These are phyloP conservation scores for Xenoacremonium recifei DNA, from an alignment of 2,329 filamentous ascomycete genomes.

Conservation along the genomic window DNA sequence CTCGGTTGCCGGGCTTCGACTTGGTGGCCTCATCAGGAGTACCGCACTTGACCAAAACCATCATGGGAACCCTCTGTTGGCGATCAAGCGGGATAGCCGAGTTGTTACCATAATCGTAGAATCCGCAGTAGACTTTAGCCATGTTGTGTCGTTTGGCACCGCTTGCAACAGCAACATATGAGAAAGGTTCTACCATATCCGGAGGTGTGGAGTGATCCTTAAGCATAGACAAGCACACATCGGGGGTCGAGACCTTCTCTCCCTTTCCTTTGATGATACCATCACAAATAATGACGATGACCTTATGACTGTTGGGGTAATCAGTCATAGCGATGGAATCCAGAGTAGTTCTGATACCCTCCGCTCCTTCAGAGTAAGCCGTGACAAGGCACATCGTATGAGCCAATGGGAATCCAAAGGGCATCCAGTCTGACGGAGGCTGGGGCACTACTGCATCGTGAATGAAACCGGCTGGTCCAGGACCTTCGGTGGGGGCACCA, in stretches of 20 bases:
- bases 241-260: constrained; percentile 81
- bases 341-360: constrained; percentile 88
- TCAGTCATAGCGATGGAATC: constrained; percentile 97
- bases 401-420: constrained; percentile 91
- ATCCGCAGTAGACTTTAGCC: constrained; percentile 97
- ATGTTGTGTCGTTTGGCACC: constrained; percentile 99
- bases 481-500: constrained; percentile 62
- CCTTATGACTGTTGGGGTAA: constrained; percentile 98
- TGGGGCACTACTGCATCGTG: constrained; percentile 95
- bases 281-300: constrained; percentile 94
- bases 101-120: constrained; percentile 90
- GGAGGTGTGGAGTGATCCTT: constrained; percentile 79
- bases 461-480: constrained; percentile 89
- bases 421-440: constrained; percentile 94
- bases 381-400: constrained; percentile 94
- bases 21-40: constrained; percentile 81
- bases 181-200: constrained; percentile 84
- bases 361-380: constrained; percentile 92
- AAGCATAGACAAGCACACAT: constrained; percentile 91
- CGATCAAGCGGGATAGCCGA: constrained; percentile 79
- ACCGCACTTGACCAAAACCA: constrained; percentile 92
- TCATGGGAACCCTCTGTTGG: constrained; percentile 97
- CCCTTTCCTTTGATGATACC: constrained; percentile 97
- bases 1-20: constrained; percentile 91
- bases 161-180: constrained; percentile 93